Evolutionary conservation across 352 stramenopile genomes (phyloP).

Genomic region (Pythium dissimile): DNA sequence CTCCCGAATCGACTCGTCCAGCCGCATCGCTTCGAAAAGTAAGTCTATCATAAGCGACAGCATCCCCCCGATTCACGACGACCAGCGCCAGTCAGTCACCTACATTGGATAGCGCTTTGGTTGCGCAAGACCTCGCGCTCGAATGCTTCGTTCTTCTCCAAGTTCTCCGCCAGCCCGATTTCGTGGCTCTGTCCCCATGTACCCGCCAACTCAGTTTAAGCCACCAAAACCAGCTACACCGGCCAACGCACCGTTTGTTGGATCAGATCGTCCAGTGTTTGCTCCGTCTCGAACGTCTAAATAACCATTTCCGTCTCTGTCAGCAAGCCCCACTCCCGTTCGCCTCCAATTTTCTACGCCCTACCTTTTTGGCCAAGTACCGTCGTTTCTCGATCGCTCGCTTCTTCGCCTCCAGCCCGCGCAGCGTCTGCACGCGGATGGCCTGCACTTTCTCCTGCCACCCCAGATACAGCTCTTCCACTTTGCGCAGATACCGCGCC

Average conservation of each 20-base stretch:
- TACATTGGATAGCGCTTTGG: constrained; percentile 52
- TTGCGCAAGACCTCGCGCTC: constrained; percentile 57
- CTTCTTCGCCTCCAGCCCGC: constrained; percentile 72
- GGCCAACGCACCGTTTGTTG: constrained; percentile 44
- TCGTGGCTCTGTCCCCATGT: constrained; percentile 45
- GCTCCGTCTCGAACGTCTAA: constrained; percentile 82
- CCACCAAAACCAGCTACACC: background rate
- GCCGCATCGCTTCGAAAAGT: constrained; percentile 30
- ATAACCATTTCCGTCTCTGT: background rate
- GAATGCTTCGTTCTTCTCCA: constrained; percentile 74
- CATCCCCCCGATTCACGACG: background rate
- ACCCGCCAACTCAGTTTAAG: background rate
- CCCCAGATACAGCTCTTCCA: constrained; percentile 64
- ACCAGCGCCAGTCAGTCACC: background rate
- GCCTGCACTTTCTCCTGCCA: constrained; percentile 70
- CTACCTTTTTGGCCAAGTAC: constrained; percentile 71
- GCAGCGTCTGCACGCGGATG: constrained; percentile 48
- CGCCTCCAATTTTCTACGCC: background rate
- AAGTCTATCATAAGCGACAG: no score
- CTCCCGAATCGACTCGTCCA: constrained; percentile 66
- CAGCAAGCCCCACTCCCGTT: background rate
- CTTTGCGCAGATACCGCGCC: constrained; percentile 45
- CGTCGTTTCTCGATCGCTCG: constrained; percentile 58
- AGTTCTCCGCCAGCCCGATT: constrained; percentile 63
- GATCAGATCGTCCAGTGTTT: constrained; percentile 65